Percentiles rank a stretch among this genome's conserved stretches.
Conservation (phyloP, 83 land plant genomes). For the Picea mariana region DNA sequence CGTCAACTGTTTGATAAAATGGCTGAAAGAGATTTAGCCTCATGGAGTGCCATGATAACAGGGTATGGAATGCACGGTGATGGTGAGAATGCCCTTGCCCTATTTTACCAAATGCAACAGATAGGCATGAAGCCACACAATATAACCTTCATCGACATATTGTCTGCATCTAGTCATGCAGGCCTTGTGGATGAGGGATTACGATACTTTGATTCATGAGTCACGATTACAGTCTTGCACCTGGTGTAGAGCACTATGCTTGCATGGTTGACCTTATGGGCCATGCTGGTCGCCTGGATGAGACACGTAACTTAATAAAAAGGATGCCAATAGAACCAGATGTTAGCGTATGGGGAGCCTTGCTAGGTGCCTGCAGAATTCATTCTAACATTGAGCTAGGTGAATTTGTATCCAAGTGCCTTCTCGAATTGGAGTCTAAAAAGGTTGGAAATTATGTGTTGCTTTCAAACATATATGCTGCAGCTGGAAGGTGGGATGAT, state of each 20-base stretch:
- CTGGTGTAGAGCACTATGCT: conserved; percentile 44
- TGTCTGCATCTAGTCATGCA: conserved; percentile 57
- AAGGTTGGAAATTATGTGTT: conserved; percentile 30
- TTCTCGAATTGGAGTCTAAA: conserved; percentile 35
- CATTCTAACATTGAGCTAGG: conserved; percentile 37
- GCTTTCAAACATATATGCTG: conserved; percentile 14
- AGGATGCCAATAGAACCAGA: conserved; percentile 44
- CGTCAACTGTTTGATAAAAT: conserved; percentile 20
- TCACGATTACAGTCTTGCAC: conserved; percentile 26
- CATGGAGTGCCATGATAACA: conserved; percentile 58
- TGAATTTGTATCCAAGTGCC: conserved; percentile 36
- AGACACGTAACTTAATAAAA: conserved; percentile 35
- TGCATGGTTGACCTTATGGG: conserved; percentile 59
- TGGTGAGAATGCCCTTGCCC: conserved; percentile 28
- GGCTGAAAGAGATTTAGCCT: conserved; percentile 26
- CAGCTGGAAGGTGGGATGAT: conserved; percentile 19
- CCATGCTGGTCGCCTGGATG: conserved; percentile 33
- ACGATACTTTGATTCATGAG: conserved; percentile 39
- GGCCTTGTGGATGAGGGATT: conserved; percentile 42
- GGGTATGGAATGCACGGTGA: conserved; percentile 48
- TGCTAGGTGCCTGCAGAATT: conserved; percentile 49
- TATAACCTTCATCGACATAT: conserved; percentile 45
- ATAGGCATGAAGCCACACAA: conserved; percentile 25
- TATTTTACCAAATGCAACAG: conserved; percentile 32
- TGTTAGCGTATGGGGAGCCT: conserved; percentile 49